These are phyloP conservation scores for Bolboschoenus planiculmis DNA, from an alignment of 176 grass and related monocot genomes.

Conservation along the genomic window DNA sequence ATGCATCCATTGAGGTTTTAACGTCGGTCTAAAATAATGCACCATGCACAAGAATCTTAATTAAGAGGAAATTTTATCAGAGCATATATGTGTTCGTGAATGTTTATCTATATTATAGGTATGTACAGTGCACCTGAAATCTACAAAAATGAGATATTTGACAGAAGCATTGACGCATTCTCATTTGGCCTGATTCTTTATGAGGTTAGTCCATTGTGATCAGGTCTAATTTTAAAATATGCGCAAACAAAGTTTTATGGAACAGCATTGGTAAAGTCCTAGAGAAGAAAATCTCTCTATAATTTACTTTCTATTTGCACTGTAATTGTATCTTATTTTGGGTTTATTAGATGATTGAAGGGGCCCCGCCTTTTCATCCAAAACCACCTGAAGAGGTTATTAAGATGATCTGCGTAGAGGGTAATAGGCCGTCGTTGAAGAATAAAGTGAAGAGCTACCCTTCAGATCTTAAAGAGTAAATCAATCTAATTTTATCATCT, in stretches of 20 bases:
- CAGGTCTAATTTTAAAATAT: neutral
- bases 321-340: neutral
- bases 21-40: neutral
- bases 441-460: slow-evolving; percentile 68
- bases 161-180: slow-evolving; percentile 63
- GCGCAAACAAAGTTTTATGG: neutral
- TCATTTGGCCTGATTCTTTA: slow-evolving; percentile 91
- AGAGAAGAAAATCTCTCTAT: neutral
- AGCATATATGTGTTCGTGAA: neutral
- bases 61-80: neutral
- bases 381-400: slow-evolving; percentile 47
- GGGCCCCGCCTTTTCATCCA: slow-evolving; percentile 39
- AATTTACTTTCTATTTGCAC: neutral
- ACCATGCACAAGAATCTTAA: neutral
- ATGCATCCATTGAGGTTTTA: neutral
- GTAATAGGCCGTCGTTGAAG: slow-evolving; percentile 63
- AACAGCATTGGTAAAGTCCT: neutral
- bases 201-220: slow-evolving; percentile 35
- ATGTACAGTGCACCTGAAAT: slow-evolving; percentile 79
- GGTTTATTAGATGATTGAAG: slow-evolving; percentile 59
- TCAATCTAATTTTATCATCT: slow-evolving; percentile 1
- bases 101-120: slow-evolving; percentile 21
- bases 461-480: slow-evolving; percentile 82
- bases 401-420: slow-evolving; percentile 44
- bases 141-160: slow-evolving; percentile 64